Evolutionary conservation across 768 basidiomycete species (phyloP), one percentile per base, ranked within the genome.

Genomic region (Gloeostereum incarnatum): DNA sequence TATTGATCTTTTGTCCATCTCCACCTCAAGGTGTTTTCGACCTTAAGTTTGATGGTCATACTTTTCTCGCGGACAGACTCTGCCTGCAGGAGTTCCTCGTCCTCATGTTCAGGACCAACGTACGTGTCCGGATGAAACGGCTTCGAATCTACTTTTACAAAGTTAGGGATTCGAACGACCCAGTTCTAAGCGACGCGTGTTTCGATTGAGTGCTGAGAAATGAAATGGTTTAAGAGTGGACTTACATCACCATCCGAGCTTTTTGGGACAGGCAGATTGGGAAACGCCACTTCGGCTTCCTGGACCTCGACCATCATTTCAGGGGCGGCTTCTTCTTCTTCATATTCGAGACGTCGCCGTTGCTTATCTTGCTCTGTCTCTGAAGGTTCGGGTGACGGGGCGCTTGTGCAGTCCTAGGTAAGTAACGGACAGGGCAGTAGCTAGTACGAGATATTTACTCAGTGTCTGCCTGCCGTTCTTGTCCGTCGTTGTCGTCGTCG

Each of bases 11-110:
- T 85, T 1, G 69, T 68, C 96, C 96, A 99, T 49, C 81, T 78
- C 96, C 96, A 99, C 26, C 96, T 74, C 14, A 98, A 70, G 4
- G 92, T 93, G 57, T 96, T 96, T 65, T 91, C 88, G 6, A 96
- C 87, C 48, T 86, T 82, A 35, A 88, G 71, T 54, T 88, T 90
- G 51, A 88, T 81, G 31, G 76, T 70, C 79, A 85, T 86, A 40
- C 81, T 83, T 59, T 80, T 81, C 58, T 88, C 83, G 38, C 79
- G 76, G 17, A 78, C 57, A 10, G 68, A 76, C 40, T 79, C 78
- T 7, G 63, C 69, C 36, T 73, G 65, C 21, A 70, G 66, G 11
- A 62, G 50, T 35, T 81, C 75, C 29, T 75, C 79, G 16, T 80
- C 78, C 22, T 87, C 85, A 22, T 85, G 80, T 49, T 90, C 88